These are phyloP conservation scores for Penicillium fuscoglaucum DNA, from an alignment of 2,329 filamentous ascomycete genomes.

Conservation along the genomic window DNA sequence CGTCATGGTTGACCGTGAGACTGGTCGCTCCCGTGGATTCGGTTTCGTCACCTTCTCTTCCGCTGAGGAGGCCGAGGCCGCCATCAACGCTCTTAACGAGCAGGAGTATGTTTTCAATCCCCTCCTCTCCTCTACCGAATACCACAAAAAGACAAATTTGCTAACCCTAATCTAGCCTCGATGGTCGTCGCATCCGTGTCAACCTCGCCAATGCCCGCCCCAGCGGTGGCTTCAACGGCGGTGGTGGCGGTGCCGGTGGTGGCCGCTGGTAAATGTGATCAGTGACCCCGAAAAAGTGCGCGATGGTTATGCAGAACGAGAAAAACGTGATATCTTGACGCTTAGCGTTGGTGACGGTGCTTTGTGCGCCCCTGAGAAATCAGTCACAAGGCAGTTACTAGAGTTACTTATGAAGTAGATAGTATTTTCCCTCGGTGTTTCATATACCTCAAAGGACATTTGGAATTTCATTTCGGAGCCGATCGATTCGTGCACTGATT, in stretches of 20 bases:
- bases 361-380: slow-evolving; percentile 1
- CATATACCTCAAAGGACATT: slow-evolving; percentile 10
- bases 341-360: slow-evolving; percentile 10
- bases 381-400: slow-evolving; percentile 1
- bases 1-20: slow-evolving; percentile 20
- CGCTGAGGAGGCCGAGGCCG: slow-evolving; percentile 14
- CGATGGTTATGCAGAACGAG: slow-evolving; percentile 9
- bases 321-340: slow-evolving; percentile 9
- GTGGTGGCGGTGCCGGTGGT: slow-evolving; percentile 1
- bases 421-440: slow-evolving; percentile 8
- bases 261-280: slow-evolving; percentile 9
- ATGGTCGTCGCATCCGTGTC: slow-evolving; percentile 16
- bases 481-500: slow-evolving; percentile 5
- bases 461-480: slow-evolving; percentile 7
- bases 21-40: slow-evolving; percentile 20
- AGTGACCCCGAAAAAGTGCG: slow-evolving; percentile 3
- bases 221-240: slow-evolving; percentile 2
- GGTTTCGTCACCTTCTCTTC: slow-evolving; percentile 21
- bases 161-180: slow-evolving; percentile 6
- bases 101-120: slow-evolving; percentile 14
- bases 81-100: slow-evolving; percentile 15
- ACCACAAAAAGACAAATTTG: background rate
- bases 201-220: slow-evolving; percentile 17
- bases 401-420: slow-evolving; percentile 10
- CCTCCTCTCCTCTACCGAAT: too few species aligned